phyloP scores from a whole-genome alignment of 2,329 filamentous ascomycete genomes.

The Cladobotryum protrusum region DNA sequence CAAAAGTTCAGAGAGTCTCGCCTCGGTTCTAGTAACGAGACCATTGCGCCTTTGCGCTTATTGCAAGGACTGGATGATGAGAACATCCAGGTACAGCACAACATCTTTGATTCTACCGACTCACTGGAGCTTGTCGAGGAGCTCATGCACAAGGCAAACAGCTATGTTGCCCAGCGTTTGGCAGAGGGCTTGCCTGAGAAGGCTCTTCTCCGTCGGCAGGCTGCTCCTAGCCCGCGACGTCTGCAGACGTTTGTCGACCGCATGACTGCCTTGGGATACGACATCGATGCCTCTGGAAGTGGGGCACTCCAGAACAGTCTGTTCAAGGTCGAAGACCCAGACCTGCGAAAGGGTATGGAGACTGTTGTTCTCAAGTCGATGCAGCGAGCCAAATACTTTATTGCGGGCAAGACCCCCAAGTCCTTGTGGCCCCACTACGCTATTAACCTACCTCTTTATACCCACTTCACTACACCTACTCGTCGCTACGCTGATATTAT shows the following conservation, averaged over 20 bases:
- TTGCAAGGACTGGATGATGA: conserved; percentile 95
- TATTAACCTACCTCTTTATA: conserved; percentile 88
- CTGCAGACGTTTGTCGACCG: conserved; percentile 87
- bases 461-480: conserved; percentile 93
- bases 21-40: conserved; percentile 70
- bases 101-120: conserved; percentile 86
- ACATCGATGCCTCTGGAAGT: conserved; percentile 84
- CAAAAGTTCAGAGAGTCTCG: conserved; percentile 88
- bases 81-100: conserved; percentile 93
- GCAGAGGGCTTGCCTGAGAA: conserved; percentile 77
- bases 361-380: conserved; percentile 91
- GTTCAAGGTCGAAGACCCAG: conserved; percentile 83
- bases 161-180: conserved; percentile 80
- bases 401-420: conserved; percentile 71
- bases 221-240: conserved; percentile 77
- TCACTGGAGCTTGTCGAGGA: conserved; percentile 94
- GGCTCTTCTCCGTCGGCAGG: conserved; percentile 83
- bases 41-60: conserved; percentile 79
- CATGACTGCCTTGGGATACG: conserved; percentile 85
- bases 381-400: conserved; percentile 92
- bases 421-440: conserved; percentile 83
- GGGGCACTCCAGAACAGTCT: conserved; percentile 89
- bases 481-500: conserved; percentile 92
- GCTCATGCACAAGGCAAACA: conserved; percentile 87
- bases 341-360: conserved; percentile 96